A percentile compares a stretch with the other conserved stretches of the same genome.
Conservation (phyloP, 805 yeast species). For the Brettanomyces naardenensis region DNA sequence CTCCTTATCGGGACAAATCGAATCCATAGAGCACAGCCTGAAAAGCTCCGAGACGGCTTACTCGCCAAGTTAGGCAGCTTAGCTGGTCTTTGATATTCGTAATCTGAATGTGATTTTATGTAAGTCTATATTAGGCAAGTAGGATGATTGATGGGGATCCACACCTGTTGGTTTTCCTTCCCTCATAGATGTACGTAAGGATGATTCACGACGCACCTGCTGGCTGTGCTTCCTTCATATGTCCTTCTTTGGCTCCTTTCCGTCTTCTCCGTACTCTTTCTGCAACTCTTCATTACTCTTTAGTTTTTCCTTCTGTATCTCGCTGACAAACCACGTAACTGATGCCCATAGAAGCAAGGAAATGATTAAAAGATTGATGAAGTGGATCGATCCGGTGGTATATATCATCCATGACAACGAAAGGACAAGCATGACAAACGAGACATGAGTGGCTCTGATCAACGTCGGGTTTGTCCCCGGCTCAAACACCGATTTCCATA, state of each 20-base stretch:
- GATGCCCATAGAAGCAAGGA: constrained; percentile 59
- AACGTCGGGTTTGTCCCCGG: constrained; percentile 93
- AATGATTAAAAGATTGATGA: constrained; percentile 37
- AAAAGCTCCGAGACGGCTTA: too few species aligned
- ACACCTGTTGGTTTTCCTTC: too few species aligned
- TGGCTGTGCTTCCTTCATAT: too few species aligned
- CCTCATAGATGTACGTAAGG: too few species aligned
- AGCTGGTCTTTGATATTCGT: too few species aligned
- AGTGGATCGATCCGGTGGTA: constrained; percentile 61
- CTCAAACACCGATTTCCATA: constrained; percentile 86
- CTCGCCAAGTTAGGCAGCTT: too few species aligned
- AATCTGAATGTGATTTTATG: too few species aligned
- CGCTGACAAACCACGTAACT: constrained; percentile 82
- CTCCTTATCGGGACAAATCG: too few species aligned
- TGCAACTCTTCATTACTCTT: constrained; percentile 35
- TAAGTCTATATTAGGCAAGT: too few species aligned
- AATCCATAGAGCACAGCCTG: too few species aligned
- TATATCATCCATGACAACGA: constrained; percentile 52
- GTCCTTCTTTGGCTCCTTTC: constrained; percentile 2
- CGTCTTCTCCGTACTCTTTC: constrained; percentile 16
- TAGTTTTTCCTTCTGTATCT: constrained; percentile 43
- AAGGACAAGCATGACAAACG: constrained; percentile 58
- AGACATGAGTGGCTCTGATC: constrained; percentile 78
- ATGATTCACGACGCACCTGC: too few species aligned
- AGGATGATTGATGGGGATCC: too few species aligned